These are phyloP conservation scores for Spencermartinsiella europaea DNA, from an alignment of 805 yeast genomes.

Conservation along the genomic window DNA sequence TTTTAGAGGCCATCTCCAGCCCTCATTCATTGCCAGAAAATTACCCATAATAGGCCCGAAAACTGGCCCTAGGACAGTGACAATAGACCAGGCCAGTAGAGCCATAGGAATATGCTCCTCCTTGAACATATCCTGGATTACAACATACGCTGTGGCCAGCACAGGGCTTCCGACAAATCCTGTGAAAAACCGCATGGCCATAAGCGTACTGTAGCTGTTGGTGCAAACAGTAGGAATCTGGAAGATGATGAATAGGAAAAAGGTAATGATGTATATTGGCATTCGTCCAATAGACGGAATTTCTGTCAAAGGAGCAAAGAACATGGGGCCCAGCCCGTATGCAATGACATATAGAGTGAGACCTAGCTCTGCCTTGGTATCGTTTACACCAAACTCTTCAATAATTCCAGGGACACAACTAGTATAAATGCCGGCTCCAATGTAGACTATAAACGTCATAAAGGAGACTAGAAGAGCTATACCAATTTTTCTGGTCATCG, in stretches of 20 bases:
- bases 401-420: slow-evolving; percentile 35
- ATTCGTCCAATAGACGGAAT: slow-evolving; percentile 49
- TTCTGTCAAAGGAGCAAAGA: slow-evolving; percentile 51
- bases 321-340: slow-evolving; percentile 51
- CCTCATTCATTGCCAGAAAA: slow-evolving; percentile 40
- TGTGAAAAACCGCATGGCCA: slow-evolving; percentile 56
- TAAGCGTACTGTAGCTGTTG: slow-evolving; percentile 44
- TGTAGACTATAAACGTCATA: slow-evolving; percentile 44
- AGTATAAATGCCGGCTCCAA: slow-evolving; percentile 49
- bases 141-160: slow-evolving; percentile 52
- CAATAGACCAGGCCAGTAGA: not conserved
- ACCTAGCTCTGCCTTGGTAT: slow-evolving; percentile 43
- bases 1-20: slow-evolving; percentile 55
- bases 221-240: slow-evolving; percentile 53
- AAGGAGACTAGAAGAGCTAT: slow-evolving; percentile 36
- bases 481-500: slow-evolving; percentile 35
- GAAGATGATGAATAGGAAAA: slow-evolving; percentile 43
- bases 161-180: slow-evolving; percentile 60
- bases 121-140: slow-evolving; percentile 43
- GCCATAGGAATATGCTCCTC: slow-evolving; percentile 36
- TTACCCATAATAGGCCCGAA: slow-evolving; percentile 54
- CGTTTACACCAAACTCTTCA: slow-evolving; percentile 38
- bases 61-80: not conserved
- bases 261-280: slow-evolving; percentile 42
- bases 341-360: slow-evolving; percentile 49